Evolutionary conservation across 2,329 filamentous ascomycete genomes (phyloP), one percentile per base, ranked within the genome.

Genomic region (Thyridium curvatum): DNA sequence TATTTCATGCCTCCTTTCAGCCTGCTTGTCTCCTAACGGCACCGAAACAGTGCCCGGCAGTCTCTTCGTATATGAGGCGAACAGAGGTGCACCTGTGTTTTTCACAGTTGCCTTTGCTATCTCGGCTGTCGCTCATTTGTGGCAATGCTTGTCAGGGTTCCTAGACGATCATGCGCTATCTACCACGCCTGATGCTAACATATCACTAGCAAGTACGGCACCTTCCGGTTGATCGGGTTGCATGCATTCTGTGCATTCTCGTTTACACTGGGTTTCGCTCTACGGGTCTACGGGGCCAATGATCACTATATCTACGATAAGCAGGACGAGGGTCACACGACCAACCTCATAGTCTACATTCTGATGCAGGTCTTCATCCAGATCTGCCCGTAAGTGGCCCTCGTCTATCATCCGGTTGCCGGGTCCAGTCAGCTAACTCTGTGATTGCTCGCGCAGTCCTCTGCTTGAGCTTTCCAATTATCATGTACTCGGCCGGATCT

Each of bases 391-490:
- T 66, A 37, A 52, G 62, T 60, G 3, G 6, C 21, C 21, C 21
- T 26, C 10, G 21, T 26, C 21, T 26, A 10, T 26, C 6, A 6
- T 26, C 21, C 10, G n/a, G n/a, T 26, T 26, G 6, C 6, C 10
- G 10, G 6, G 21, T 26, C 6, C 6, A 10, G 6, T 26, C 10
- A 10, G 21, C 21, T 26, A 10, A 26, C 21, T 26, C 21, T 10
- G 21, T 26, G 12, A 30, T 18, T n/a, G n/a, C n/a, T n/a, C n/a
- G 10, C 30, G 16, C 41, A 75, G 74, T 3, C 79, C 79, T 0
- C 62, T 82, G 4, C 72, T 82, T 36, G 77, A 80, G 41, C 69
- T 79, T 4, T 68, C 72, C 41, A 81, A 83, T 56, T 83, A 82
- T 56, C 73, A 80, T 50, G 64, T 81, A 42, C 71, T 84, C 38